Evolutionary conservation across 2,329 filamentous ascomycete genomes (phyloP).

Genomic region (Cordyceps fumosorosea): DNA sequence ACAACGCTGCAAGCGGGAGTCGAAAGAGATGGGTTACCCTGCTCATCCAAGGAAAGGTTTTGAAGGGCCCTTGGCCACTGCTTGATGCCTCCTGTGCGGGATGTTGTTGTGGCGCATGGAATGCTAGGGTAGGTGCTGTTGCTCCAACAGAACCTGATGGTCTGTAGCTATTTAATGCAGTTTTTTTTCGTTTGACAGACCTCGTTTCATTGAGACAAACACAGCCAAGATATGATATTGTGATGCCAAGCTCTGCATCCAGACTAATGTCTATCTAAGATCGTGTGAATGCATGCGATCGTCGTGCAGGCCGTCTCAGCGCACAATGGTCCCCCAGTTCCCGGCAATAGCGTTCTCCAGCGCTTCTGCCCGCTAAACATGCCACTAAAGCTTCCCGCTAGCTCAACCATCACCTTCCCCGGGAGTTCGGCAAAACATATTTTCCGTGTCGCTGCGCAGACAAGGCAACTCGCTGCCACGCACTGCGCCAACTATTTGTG

Average conservation of each 20-base stretch:
- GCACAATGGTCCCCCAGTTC: neutral
- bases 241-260: neutral
- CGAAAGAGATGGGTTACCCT: neutral
- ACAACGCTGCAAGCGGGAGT: neutral
- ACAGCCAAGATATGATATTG: neutral
- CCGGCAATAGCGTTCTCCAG: neutral
- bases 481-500: conserved; percentile 2
- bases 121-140: neutral
- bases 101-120: neutral
- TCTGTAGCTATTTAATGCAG: neutral
- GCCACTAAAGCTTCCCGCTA: neutral
- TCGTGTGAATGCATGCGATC: neutral
- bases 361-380: neutral
- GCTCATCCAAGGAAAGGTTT: no score
- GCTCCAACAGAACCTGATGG: no score
- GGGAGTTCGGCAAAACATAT: conserved; percentile 17
- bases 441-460: conserved; percentile 9
- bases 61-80: neutral
- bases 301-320: neutral
- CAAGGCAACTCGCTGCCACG: conserved; percentile 12
- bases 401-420: neutral
- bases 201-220: neutral
- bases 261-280: neutral
- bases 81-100: neutral
- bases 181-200: neutral